These are phyloP conservation scores for Lichtheimia ramosa DNA, from an alignment of 371 early-diverging fungal species.

Conservation along the genomic window DNA sequence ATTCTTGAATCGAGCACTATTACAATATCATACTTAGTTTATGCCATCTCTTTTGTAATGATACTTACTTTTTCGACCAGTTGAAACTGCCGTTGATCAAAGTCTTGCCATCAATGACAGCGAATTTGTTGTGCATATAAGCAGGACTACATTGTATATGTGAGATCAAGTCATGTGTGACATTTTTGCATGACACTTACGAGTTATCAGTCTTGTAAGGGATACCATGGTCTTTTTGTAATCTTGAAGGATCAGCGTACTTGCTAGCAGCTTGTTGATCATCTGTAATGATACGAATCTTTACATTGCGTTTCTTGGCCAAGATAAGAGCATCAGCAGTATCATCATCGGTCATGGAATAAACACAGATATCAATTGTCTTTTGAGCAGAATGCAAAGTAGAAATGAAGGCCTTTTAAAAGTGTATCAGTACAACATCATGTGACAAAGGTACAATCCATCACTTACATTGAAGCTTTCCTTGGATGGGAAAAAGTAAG, in stretches of 20 bases:
- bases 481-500: slow-evolving; percentile 70
- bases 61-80: slow-evolving; percentile 47
- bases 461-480: slow-evolving; percentile 52
- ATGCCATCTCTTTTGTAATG: not conserved
- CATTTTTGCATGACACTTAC: slow-evolving; percentile 17
- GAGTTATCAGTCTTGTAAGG: slow-evolving; percentile 51
- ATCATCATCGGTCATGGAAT: slow-evolving; percentile 69
- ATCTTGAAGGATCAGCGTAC: slow-evolving; percentile 59
- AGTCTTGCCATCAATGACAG: slow-evolving; percentile 52
- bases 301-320: slow-evolving; percentile 60
- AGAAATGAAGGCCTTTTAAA: slow-evolving; percentile 45
- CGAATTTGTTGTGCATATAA: slow-evolving; percentile 73
- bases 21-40: too few relatives aligned
- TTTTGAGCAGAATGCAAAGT: slow-evolving; percentile 48
- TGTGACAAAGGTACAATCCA: not conserved
- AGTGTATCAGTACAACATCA: not conserved
- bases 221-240: slow-evolving; percentile 53
- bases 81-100: slow-evolving; percentile 53
- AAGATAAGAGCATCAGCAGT: slow-evolving; percentile 56
- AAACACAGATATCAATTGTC: slow-evolving; percentile 68
- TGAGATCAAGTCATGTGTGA: too few relatives aligned
- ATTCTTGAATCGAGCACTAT: slow-evolving; percentile 58
- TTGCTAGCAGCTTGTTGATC: slow-evolving; percentile 61
- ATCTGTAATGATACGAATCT: slow-evolving; percentile 56
- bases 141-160: slow-evolving; percentile 21